Percentiles rank a stretch among this genome's conserved stretches.
phyloP scores from a whole-genome alignment of 331 rosid genomes.

The Quercus tomentella region DNA sequence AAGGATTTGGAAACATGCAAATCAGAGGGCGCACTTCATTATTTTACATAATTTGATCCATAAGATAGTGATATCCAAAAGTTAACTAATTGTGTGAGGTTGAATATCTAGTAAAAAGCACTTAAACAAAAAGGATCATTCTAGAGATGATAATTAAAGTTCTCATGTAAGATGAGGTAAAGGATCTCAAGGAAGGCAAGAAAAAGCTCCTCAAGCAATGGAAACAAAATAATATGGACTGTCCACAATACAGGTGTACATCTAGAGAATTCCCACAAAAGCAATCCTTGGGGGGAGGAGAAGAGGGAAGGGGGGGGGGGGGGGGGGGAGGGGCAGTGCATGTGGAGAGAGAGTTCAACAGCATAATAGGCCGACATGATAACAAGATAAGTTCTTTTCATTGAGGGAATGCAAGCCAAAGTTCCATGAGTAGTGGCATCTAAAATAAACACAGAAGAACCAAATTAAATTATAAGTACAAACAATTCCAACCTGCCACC shows the following conservation, averaged over 20 bases:
- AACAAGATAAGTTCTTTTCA: too few species aligned
- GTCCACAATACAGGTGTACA: neutral
- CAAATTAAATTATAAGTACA: neutral
- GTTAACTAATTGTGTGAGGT: neutral
- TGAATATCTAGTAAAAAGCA: neutral
- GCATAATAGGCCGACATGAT: too few species aligned
- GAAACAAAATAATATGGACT: neutral
- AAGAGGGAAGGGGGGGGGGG: too few species aligned
- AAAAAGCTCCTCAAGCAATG: neutral
- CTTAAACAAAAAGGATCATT: neutral
- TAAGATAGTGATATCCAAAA: neutral
- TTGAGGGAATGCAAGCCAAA: neutral
- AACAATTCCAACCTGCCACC: conserved; percentile 41
- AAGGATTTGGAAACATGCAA: neutral
- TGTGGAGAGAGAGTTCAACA: too few species aligned
- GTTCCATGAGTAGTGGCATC: neutral
- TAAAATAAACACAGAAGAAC: neutral
- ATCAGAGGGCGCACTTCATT: neutral
- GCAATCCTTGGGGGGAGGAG: too few species aligned
- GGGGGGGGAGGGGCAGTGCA: too few species aligned
- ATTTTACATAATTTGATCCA: neutral
- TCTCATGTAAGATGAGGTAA: neutral
- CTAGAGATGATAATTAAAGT: neutral
- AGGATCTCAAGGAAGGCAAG: neutral
- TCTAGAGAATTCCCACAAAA: too few species aligned